Base-by-base conservation (phyloP, 148 eudicot species). In the Polygonum maritimum region DNA sequence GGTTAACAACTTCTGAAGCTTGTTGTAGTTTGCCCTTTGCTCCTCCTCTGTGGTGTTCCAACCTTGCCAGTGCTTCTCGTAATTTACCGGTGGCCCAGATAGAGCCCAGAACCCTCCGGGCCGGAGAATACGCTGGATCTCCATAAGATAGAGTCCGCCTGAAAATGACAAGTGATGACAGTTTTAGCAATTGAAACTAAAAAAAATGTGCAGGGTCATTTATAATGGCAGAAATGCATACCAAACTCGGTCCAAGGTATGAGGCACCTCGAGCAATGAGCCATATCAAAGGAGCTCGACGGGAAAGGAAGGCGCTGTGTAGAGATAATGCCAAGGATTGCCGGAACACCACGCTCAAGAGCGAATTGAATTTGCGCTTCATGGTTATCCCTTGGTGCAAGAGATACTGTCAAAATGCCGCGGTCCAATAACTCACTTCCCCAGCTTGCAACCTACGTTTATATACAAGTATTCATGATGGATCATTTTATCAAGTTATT, bases 81-180 rank as follows among this genome's bases (percentile, higher is more conserved):
- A 95, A 87, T 95, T 95, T 77, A 95, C 89, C 3, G 98, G 98
- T 13, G 98, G 98, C 11, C 98, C 98, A 4, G 98, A 95, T n/a
- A 95, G 98, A 35, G 90, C 87, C 98, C 98, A 95, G 81, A 95
- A 95, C 57, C 98, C 98, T 73, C 96, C 97, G 0, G 98, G 97
- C 2, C 98, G 87, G 44, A 95, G 93, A 33, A 95, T 89, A 10
- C 98, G 92, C 77, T 95, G 91, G 75, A 95, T 79, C 81, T 95
- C 98, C 82, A 90, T 82, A 77, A 95, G 98, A 87, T 95, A 95
- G 76, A 95, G 48, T 75, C 98, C 98, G 84, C 98, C 98, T 95
- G 77, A 62, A 73, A 11, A 76, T 63, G 36, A 62, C 12, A 26
- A 26, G 38, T 62, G 14, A 4, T 49, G 14, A 3, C 3, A 49